phyloP scores from a whole-genome alignment of 805 yeast species.

The Ogataea wickerhamii region DNA sequence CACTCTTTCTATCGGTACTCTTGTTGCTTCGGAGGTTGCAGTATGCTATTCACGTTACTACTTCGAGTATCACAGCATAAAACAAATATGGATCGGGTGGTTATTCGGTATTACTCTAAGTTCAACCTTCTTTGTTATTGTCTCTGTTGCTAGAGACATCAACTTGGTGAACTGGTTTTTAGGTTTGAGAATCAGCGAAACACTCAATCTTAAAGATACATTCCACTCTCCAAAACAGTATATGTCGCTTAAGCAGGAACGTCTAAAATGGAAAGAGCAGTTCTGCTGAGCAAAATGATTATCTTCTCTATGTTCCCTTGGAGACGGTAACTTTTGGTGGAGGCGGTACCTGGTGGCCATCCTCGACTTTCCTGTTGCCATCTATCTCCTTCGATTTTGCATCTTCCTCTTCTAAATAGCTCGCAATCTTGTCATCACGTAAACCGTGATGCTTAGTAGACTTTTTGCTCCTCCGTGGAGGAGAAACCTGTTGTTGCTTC shows the following conservation, averaged over 20 bases:
- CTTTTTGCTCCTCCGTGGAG: conserved; percentile 17
- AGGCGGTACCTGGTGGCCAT: conserved; percentile 29
- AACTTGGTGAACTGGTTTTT: conserved; percentile 69
- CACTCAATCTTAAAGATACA: conserved; percentile 58
- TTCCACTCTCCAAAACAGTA: conserved; percentile 25
- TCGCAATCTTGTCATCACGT: conserved; percentile 29
- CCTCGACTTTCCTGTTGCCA: conserved; percentile 25
- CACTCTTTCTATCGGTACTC: conserved; percentile 26
- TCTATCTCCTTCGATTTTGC: conserved; percentile 40
- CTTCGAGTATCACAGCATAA: conserved; percentile 67
- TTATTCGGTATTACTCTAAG: conserved; percentile 62
- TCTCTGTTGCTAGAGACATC: conserved; percentile 54
- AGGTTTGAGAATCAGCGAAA: conserved; percentile 49
- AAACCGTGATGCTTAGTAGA: conserved; percentile 8
- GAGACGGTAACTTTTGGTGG: conserved; percentile 31
- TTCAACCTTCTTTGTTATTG: conserved; percentile 48
- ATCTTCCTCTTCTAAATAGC: conserved; percentile 40
- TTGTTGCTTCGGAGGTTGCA: conserved; percentile 31
- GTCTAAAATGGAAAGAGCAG: conserved; percentile 25
- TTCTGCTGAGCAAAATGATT: too few relatives aligned
- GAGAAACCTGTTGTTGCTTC: conserved; percentile 5
- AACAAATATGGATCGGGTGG: conserved; percentile 74
- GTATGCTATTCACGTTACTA: conserved; percentile 74
- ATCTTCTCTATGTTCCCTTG: too few relatives aligned
- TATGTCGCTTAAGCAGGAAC: conserved; percentile 20